Percentiles rank a stretch among this genome's conserved stretches.
Evolutionary conservation across 192 early-diverging fungal species (phyloP).

Genomic region (Umbelopsis vinacea): DNA sequence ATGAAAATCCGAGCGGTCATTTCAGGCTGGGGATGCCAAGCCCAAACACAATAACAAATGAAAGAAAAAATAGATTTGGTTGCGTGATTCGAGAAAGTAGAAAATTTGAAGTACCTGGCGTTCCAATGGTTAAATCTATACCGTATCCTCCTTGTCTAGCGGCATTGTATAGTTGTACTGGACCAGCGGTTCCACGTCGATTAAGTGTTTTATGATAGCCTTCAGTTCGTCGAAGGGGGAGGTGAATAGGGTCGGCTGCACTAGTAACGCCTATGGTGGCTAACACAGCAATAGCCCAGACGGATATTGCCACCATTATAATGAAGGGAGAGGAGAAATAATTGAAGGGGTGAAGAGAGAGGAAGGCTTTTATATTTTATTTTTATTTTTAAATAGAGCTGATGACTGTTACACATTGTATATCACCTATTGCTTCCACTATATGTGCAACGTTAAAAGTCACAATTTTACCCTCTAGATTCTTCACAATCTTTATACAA

Average conservation of each 20-base stretch:
- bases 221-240: background rate
- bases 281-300: background rate
- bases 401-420: too few relatives aligned
- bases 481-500: too few relatives aligned
- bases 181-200: background rate
- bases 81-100: too few relatives aligned
- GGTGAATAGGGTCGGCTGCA: background rate
- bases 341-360: too few relatives aligned
- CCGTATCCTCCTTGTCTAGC: background rate
- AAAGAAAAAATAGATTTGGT: conserved; percentile 9
- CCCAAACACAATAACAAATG: conserved; percentile 27
- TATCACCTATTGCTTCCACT: too few relatives aligned
- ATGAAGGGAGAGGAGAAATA: background rate
- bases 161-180: background rate
- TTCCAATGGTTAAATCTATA: conserved; percentile 34
- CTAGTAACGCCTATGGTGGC: background rate
- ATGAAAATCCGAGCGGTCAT: background rate
- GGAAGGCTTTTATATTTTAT: too few relatives aligned
- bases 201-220: background rate
- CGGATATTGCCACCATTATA: background rate
- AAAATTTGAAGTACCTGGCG: conserved; percentile 27
- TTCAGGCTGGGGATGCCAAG: background rate
- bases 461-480: too few relatives aligned
- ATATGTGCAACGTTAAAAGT: too few relatives aligned
- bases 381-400: too few relatives aligned